phyloP scores from a whole-genome alignment of 176 grass and related monocot genomes.

The Avena insularis region DNA sequence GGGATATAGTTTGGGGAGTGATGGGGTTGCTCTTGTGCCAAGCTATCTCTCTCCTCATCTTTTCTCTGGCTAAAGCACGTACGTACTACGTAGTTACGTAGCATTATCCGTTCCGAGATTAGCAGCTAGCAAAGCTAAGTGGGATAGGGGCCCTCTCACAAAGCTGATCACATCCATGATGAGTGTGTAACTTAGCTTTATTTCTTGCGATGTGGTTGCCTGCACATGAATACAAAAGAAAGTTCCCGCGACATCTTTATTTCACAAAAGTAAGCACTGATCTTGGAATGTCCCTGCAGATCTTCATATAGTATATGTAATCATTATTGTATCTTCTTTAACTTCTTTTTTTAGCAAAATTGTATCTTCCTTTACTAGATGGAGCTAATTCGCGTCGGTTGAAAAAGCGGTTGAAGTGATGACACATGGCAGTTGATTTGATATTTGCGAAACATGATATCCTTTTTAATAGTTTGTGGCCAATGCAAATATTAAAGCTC shows the following conservation, averaged over 20 bases:
- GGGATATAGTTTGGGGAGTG: not conserved
- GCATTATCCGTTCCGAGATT: not conserved
- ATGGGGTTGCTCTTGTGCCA: not conserved
- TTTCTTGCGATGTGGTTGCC: not conserved
- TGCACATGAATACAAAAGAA: conserved; percentile 33
- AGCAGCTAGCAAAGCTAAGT: not conserved
- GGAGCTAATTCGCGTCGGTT: not conserved
- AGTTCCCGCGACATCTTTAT: conserved; percentile 32
- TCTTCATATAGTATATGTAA: conserved; percentile 1
- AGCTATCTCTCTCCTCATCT: not conserved
- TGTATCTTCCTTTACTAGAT: not conserved
- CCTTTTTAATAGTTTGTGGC: not conserved
- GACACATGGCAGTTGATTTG: not conserved
- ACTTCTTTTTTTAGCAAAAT: not conserved
- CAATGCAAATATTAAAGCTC: too few relatives aligned
- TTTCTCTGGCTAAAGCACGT: not conserved
- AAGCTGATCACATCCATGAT: conserved; percentile 43
- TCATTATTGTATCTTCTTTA: conserved; percentile 41
- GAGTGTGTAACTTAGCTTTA: conserved; percentile 5
- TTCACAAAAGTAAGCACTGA: conserved; percentile 37
- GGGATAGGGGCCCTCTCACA: not conserved
- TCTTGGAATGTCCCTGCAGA: conserved; percentile 30
- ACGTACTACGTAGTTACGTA: not conserved
- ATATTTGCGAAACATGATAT: not conserved
- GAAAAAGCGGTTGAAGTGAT: not conserved